Percentiles rank a stretch among this genome's conserved stretches.
Evolutionary conservation across 768 basidiomycete genomes (phyloP).

Genomic region (Neoboletus subvelutipes): DNA sequence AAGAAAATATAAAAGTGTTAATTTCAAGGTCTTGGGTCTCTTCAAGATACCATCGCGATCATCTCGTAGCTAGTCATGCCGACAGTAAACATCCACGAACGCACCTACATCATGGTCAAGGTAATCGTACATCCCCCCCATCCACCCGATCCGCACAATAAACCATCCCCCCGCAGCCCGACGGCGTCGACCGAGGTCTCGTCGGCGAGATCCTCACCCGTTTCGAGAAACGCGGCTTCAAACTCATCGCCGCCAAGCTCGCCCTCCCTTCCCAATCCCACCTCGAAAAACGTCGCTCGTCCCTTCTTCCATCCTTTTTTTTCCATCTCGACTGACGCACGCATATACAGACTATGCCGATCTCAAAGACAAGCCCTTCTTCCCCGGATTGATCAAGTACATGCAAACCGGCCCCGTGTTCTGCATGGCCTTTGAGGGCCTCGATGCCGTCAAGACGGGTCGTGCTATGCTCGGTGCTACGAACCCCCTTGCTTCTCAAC

Average conservation of each 20-base stretch:
- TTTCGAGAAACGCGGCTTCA: constrained; percentile 98
- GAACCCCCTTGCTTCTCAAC: constrained; percentile 88
- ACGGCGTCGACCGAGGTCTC: constrained; percentile 96
- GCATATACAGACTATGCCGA: constrained; percentile 81
- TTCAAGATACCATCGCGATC: constrained; percentile 28
- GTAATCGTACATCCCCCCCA: constrained; percentile 33
- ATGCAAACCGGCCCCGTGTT: constrained; percentile 96
- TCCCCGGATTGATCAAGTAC: constrained; percentile 94
- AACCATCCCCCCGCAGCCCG: constrained; percentile 58
- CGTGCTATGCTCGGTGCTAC: constrained; percentile 95
- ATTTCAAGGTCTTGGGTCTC: background rate
- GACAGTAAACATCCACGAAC: constrained; percentile 50
- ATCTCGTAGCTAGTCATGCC: constrained; percentile 33
- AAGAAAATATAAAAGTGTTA: background rate
- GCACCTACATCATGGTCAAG: constrained; percentile 99
- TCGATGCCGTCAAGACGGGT: constrained; percentile 92
- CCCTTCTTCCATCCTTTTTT: background rate
- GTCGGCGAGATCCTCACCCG: constrained; percentile 93
- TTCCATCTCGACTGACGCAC: background rate
- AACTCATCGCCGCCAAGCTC: constrained; percentile 94
- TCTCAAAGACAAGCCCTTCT: constrained; percentile 92
- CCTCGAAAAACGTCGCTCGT: constrained; percentile 78
- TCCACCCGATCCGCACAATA: too few species aligned
- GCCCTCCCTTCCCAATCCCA: constrained; percentile 75
- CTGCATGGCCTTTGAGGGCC: constrained; percentile 94